Evolutionary conservation across 257 asterid species (phyloP), one percentile per base, ranked within the genome.

Genomic region (Schizonepeta tenuifolia): DNA sequence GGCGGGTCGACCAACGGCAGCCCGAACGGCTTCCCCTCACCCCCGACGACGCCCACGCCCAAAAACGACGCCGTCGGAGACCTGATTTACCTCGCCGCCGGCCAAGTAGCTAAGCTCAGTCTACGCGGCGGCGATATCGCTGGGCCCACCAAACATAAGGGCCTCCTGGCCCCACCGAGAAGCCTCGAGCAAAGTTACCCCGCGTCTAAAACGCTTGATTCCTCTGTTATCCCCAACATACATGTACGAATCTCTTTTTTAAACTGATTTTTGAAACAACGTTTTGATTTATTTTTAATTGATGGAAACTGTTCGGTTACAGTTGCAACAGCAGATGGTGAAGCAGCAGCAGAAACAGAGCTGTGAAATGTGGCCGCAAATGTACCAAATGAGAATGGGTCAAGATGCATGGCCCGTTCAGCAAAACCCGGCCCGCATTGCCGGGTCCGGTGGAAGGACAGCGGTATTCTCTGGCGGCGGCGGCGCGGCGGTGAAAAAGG

Each of bases 31-130:
- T 80, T 69, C 2, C 74, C 81, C 1, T 82, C 93, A 0, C 89
- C 93, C 1, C 89, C 89, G 0, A 72, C 87, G 1, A 67, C 89
- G 3, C 85, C 86, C 47, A 67, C 89, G 3, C 85, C 86, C 47
- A 24, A 26, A 35, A 70, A 66, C 35, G 83, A 82, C 75, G 81
- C 86, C 72, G 55, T 85, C 22, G 83, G 76, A 78, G 87, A 81
- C 68, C 83, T 89, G 59, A 79, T 87, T 64, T 77, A 74, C 78
- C 85, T 69, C 53, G 88, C 89, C 50, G 92, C 87, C 6, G 91
- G 87, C 43, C 84, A 74, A 58, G 86, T 85, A 14, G 86, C 83
- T 6, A 82, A 76, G 75, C 81, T 84, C 56, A 86, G 82, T 49
- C 82, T 83, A 15, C 74, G 21, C 79, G 80, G 65, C 71, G 83